Evolutionary conservation across 2,329 filamentous ascomycete genomes (phyloP), one percentile per base, ranked within the genome.

Genomic region (Hypoxylon sp.): DNA sequence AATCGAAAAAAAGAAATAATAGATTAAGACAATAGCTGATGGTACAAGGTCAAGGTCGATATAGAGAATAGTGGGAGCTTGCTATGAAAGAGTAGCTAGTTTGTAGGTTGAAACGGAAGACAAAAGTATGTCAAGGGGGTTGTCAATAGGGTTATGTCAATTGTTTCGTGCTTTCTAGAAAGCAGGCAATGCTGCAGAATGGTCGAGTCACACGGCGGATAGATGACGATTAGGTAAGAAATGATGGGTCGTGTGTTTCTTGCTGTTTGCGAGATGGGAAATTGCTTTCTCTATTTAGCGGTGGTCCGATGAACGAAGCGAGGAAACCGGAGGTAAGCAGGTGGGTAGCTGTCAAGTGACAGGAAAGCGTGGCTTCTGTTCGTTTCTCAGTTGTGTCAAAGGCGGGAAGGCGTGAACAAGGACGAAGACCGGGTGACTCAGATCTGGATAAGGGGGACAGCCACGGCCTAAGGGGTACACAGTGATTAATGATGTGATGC

Each of bases 371-470:
- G 69, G 69, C 61, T 71, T 71, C 63, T 65, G 53, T 55, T 60
- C 41, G 48, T 52, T 62, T 56, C 32, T 46, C 45, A 34, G 58
- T 43, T 65, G 61, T 64, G 63, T 71, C 65, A 67, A 52, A 67
- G 68, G 46, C 53, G 53, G 65, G 52, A 63, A 63, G 58, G 59
- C 58, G 60, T 50, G 65, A 57, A 63, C 59, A 58, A 63, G 65
- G 30, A 72, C 66, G 71, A 74, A 72, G 74, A 49, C 75, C 74
- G 69, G 68, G 75, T 76, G 75, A 76, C 75, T 76, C 74, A 76
- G 72, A 71, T 10, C 11, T 43, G 45, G 63, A 57, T 57, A 45
- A 72, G 73, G 72, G 65, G 60, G 43, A 10, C n/a, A 21, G 14
- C 38, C 46, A 55, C 56, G 45, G 57, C 36, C 56, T 51, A 65